A percentile compares a stretch with the other conserved stretches of the same genome.
Conservation (phyloP, 768 basidiomycete species). For the Termitomyces sp. region DNA sequence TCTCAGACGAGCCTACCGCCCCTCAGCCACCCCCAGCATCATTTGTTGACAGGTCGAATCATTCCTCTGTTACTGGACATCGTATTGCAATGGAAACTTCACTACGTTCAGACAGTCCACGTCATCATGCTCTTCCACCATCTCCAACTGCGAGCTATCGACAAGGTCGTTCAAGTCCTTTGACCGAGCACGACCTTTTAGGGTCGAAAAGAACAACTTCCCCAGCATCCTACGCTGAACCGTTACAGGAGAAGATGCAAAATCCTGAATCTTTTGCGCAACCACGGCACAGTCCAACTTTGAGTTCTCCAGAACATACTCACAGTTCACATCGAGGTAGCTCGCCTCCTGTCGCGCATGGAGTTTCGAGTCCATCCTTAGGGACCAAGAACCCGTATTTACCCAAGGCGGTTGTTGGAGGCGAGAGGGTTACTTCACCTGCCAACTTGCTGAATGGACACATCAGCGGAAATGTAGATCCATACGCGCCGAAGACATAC, state of each 20-base stretch:
- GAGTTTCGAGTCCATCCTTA: background rate
- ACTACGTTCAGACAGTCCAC: conserved; percentile 6
- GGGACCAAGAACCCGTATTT: conserved; percentile 3
- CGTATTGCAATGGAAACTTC: background rate
- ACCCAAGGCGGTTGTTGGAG: conserved; percentile 3
- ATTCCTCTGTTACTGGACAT: background rate
- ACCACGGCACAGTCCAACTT: background rate
- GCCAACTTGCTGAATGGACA: conserved; percentile 5
- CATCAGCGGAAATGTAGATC: conserved; percentile 20
- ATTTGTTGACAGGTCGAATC: background rate
- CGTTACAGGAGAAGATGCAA: background rate
- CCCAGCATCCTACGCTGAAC: conserved; percentile 5
- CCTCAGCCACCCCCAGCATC: background rate
- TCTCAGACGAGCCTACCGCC: background rate
- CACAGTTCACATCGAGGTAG: conserved; percentile 4
- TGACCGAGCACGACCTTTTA: background rate
- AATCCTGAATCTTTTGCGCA: conserved; percentile 1
- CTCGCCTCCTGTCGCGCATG: conserved; percentile 3
- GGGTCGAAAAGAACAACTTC: conserved; percentile 6
- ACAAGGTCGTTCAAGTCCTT: conserved; percentile 7
- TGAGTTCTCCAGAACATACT: background rate
- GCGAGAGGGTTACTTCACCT: conserved; percentile 4
- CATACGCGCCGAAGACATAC: conserved; percentile 29
- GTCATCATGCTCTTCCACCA: conserved; percentile 9
- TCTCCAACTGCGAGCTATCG: conserved; percentile 6